Base-by-base conservation (phyloP, 2,329 filamentous ascomycete genomes). In the Boeremia lycopersici region DNA sequence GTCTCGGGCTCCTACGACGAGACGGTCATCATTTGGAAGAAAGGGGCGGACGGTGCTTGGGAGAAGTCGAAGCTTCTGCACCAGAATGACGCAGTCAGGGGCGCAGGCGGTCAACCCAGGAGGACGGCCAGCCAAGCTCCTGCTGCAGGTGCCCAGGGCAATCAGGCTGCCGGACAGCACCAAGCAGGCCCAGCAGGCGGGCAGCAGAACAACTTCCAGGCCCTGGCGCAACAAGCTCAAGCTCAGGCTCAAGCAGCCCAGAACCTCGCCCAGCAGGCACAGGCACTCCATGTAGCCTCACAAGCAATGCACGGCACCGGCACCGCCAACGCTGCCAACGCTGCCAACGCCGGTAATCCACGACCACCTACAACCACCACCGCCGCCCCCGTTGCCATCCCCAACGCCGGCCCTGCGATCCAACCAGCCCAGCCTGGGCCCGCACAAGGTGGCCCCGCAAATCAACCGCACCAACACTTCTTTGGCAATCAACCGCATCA, bases 1-100 rank as follows among this genome's bases (percentile, higher is more conserved):
- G 91, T 99, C 3, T 97, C 93, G 6, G 95, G 95, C 2, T 96
- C 92, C 0, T 99, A 99, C 65, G 95, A 99, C 64, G 91, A 96
- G 77, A 93, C 87, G 10, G 91, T 99, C 64, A 93, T 97, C 62
- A 90, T 99, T 52, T 99, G 95, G 95, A 89, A 90, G 63, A 88
- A 91, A 57, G 89, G 96, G 61, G 85, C 86, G 2, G 87, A 95
- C 62, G 93, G 93, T 2, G 85, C 89, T 25, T 98, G 95, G 93
- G 87, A 87, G 62, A 86, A 88, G 48, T 86, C 86, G 30, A 90
- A 93, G 61, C 85, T 85, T 39, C 80, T 96, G 9, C 83, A 86
- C 34, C 91, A 96, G 71, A 88, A 90, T 69, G 87, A 90, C 54
- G 88, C 86, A 2, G 72, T 78, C 29, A 65, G 71, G 46, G 77